Conservation (phyloP, 2,329 filamentous ascomycete species). For the Nannizziopsis arthrosporioides region DNA sequence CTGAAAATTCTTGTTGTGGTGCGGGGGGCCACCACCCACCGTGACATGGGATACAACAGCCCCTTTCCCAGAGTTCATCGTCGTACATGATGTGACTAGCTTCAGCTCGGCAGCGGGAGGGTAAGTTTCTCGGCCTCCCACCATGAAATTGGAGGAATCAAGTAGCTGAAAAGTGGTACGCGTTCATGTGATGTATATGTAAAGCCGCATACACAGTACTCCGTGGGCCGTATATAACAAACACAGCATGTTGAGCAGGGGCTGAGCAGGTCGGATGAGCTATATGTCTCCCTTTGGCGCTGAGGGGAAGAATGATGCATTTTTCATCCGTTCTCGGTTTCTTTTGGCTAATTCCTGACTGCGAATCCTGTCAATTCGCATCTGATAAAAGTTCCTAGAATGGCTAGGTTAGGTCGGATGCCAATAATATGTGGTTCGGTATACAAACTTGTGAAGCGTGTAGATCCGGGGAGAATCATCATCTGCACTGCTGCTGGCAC, state of each 20-base stretch:
- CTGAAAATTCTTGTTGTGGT: too few species aligned
- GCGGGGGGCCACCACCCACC: too few species aligned
- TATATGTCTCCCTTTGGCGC: conserved; percentile 52
- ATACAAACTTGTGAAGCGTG: conserved; percentile 60
- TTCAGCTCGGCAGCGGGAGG: too few species aligned
- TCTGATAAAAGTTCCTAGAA: conserved; percentile 68
- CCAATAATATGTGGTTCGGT: background rate
- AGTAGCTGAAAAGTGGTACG: too few species aligned
- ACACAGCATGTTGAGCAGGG: background rate
- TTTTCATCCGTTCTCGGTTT: conserved; percentile 66
- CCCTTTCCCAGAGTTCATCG: too few species aligned
- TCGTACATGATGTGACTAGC: too few species aligned
- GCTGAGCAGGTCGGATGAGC: background rate
- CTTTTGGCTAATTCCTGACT: conserved; percentile 68
- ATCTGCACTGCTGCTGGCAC: conserved; percentile 23
- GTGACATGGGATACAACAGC: too few species aligned
- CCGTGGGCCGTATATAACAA: background rate
- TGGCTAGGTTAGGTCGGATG: conserved; percentile 2
- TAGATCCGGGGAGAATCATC: conserved; percentile 71
- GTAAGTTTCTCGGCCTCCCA: too few species aligned
- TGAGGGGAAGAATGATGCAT: conserved; percentile 71
- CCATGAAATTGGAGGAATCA: too few species aligned
- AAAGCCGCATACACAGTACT: background rate
- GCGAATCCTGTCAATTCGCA: conserved; percentile 65
- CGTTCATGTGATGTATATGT: too few species aligned